These are phyloP conservation scores for Marasmius oreades DNA, from an alignment of 1,284 basidiomycete species.

Conservation along the genomic window DNA sequence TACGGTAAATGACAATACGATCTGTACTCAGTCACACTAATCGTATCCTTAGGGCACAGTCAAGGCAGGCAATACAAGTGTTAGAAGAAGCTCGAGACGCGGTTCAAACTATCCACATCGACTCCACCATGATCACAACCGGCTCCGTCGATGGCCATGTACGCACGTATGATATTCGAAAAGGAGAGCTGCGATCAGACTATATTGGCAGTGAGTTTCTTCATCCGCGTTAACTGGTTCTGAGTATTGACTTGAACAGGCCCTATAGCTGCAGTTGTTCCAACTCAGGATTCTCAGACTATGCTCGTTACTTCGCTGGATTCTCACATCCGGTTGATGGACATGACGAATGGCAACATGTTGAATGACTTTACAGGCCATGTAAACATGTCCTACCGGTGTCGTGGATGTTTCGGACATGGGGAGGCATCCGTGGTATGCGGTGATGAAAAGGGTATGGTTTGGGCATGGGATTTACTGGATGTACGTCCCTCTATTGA, in stretches of 20 bases:
- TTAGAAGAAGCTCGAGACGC: conserved; percentile 90
- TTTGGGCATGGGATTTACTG: conserved; percentile 93
- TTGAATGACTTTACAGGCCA: conserved; percentile 87
- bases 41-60: conserved; percentile 55
- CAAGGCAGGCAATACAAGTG: conserved; percentile 84
- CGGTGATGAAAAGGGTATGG: conserved; percentile 85
- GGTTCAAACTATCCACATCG: conserved; percentile 76
- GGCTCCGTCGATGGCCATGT: conserved; percentile 91
- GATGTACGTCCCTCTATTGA: conserved; percentile 53
- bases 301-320: conserved; percentile 84
- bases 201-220: conserved; percentile 80
- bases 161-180: conserved; percentile 90
- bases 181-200: conserved; percentile 85
- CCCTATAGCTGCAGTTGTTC: conserved; percentile 80
- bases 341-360: conserved; percentile 77
- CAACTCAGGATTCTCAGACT: conserved; percentile 72
- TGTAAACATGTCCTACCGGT: conserved; percentile 70
- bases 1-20: conserved; percentile 49
- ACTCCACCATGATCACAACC: conserved; percentile 64
- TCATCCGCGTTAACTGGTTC: conserved; percentile 1
- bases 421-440: conserved; percentile 80
- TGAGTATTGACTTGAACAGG: conserved; percentile 41
- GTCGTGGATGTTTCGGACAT: conserved; percentile 79
- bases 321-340: conserved; percentile 83
- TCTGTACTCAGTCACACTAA: background rate